Evolutionary conservation across 78 protist species (phyloP).

Genomic region (Dictyostelium firmibasis): DNA sequence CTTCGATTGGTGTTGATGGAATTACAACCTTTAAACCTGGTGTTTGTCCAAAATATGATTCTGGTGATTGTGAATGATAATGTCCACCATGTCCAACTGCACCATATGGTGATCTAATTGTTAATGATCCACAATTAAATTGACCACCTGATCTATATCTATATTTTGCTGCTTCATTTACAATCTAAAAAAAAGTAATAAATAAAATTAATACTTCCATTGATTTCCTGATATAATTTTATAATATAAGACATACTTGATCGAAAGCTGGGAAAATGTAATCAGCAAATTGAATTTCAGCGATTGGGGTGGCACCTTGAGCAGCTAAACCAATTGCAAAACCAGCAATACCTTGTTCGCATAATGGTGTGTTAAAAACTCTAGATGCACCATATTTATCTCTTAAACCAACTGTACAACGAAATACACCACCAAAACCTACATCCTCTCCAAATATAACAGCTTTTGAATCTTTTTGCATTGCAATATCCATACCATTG

Average conservation of each 20-base stretch:
- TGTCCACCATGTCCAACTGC: slow-evolving; percentile 97
- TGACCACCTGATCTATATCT: slow-evolving; percentile 94
- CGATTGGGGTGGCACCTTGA: slow-evolving; percentile 94
- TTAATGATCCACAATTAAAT: slow-evolving; percentile 93
- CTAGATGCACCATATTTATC: slow-evolving; percentile 92
- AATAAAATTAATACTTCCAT: too few species aligned
- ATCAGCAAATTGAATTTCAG: slow-evolving; percentile 99
- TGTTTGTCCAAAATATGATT: slow-evolving; percentile 94
- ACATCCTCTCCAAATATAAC: slow-evolving; percentile 97
- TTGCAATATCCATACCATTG: slow-evolving; percentile 89
- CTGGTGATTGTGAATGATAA: slow-evolving; percentile 97
- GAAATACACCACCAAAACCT: slow-evolving; percentile 99
- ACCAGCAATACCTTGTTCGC: slow-evolving; percentile 98
- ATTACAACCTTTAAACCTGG: slow-evolving; percentile 96
- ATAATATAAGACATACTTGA: slow-evolving; percentile 77
- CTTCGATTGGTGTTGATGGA: slow-evolving; percentile 92
- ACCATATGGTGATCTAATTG: slow-evolving; percentile 95
- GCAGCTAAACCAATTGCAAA: slow-evolving; percentile 96
- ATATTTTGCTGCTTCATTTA: slow-evolving; percentile 98
- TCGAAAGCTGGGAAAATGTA: slow-evolving; percentile 98
- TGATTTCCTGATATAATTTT: too few species aligned
- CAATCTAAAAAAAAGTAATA: slow-evolving; percentile 80
- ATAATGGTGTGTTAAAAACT: slow-evolving; percentile 97
- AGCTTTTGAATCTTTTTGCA: slow-evolving; percentile 77
- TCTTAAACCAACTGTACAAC: slow-evolving; percentile 90